phyloP scores from a whole-genome alignment of 805 yeast species.

The Saccharomycopsis selenospora region DNA sequence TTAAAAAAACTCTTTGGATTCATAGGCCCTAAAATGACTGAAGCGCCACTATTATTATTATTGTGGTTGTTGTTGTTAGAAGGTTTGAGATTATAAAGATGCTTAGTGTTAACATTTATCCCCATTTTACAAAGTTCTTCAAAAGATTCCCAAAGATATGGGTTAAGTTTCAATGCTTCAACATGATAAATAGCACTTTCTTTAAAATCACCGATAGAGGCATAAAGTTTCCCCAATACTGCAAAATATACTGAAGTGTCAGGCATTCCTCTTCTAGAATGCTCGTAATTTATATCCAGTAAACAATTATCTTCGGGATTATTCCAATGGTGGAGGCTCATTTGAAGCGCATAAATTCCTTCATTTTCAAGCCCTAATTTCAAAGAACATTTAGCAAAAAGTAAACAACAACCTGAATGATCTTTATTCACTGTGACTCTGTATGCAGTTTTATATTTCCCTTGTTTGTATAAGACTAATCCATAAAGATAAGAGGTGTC shows the following conservation, averaged over 20 bases:
- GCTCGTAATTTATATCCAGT: conserved; percentile 32
- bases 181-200: conserved; percentile 63
- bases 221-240: conserved; percentile 63
- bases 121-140: conserved; percentile 69
- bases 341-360: conserved; percentile 49
- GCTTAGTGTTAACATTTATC: conserved; percentile 54
- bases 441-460: conserved; percentile 56
- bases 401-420: conserved; percentile 69
- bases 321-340: conserved; percentile 34
- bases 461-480: conserved; percentile 51
- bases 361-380: conserved; percentile 47
- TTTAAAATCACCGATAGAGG: conserved; percentile 49
- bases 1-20: conserved; percentile 2
- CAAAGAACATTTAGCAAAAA: conserved; percentile 64
- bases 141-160: conserved; percentile 81
- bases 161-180: conserved; percentile 64
- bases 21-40: neutral
- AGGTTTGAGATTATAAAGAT: conserved; percentile 36
- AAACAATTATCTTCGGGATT: conserved; percentile 10
- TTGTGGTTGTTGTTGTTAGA: neutral
- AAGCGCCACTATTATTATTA: neutral
- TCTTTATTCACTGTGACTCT: conserved; percentile 38
- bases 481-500: conserved; percentile 68
- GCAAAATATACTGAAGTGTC: conserved; percentile 64
- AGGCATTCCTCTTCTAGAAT: conserved; percentile 37